phyloP scores from a whole-genome alignment of 2,329 filamentous ascomycete genomes.

The Coleophoma eucalyptorum region DNA sequence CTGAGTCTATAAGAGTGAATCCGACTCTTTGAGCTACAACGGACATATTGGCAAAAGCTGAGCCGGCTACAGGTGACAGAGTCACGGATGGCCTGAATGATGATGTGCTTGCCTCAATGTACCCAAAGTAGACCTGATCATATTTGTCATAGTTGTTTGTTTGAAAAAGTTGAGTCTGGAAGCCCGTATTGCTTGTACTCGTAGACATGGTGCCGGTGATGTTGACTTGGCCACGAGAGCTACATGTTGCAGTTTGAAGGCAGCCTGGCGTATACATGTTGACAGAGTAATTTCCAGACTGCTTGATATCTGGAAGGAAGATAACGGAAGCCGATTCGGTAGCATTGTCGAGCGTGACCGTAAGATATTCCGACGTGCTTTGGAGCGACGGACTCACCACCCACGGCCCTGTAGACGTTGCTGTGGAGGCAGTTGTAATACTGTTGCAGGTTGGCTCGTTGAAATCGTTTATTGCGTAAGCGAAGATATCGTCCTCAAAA shows the following conservation, averaged over 20 bases:
- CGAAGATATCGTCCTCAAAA: slow-evolving; percentile 78
- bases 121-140: slow-evolving; percentile 84
- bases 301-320: slow-evolving; percentile 79
- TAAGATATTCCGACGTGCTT: slow-evolving; percentile 75
- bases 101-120: slow-evolving; percentile 69
- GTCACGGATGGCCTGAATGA: slow-evolving; percentile 80
- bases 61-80: slow-evolving; percentile 63
- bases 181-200: slow-evolving; percentile 37
- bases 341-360: slow-evolving; percentile 55
- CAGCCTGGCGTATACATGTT: slow-evolving; percentile 93
- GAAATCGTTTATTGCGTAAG: slow-evolving; percentile 82
- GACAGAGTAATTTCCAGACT: slow-evolving; percentile 89
- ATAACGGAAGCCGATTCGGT: slow-evolving; percentile 64
- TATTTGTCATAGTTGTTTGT: slow-evolving; percentile 98
- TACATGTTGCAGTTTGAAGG: slow-evolving; percentile 72
- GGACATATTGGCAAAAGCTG: slow-evolving; percentile 59
- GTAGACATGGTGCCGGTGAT: slow-evolving; percentile 69
- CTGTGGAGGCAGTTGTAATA: slow-evolving; percentile 58
- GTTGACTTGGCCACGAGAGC: slow-evolving; percentile 73
- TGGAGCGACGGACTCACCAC: slow-evolving; percentile 58
- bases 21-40: slow-evolving; percentile 88
- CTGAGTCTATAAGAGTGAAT: slow-evolving; percentile 70
- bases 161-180: slow-evolving; percentile 69
- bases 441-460: slow-evolving; percentile 82
- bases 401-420: slow-evolving; percentile 75